Percentiles rank a stretch among this genome's conserved stretches.
Evolutionary conservation across 495 filamentous ascomycete species (phyloP).

Genomic region (Xylaria castorea): DNA sequence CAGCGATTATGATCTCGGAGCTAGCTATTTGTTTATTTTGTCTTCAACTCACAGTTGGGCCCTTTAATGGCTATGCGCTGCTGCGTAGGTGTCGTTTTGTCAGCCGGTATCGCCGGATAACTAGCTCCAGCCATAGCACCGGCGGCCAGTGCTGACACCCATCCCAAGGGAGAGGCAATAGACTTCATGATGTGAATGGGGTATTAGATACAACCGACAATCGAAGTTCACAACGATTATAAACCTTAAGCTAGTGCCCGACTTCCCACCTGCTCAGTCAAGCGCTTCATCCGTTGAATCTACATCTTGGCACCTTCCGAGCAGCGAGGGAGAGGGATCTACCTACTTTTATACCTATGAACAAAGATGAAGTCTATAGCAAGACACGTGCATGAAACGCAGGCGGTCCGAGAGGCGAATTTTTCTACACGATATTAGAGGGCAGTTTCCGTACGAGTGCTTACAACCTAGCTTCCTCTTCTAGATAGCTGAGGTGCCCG

Average conservation of each 20-base stretch:
- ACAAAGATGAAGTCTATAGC: not conserved
- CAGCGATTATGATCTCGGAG: not conserved
- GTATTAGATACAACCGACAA: not conserved
- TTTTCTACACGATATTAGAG: not conserved
- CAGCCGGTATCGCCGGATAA: constrained; percentile 59
- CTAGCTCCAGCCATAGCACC: constrained; percentile 50
- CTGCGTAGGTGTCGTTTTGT: constrained; percentile 63
- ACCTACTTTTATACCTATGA: constrained; percentile 13
- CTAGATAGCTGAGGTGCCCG: not conserved
- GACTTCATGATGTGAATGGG: constrained; percentile 16
- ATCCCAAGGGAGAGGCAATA: constrained; percentile 32
- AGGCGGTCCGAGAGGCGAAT: not conserved
- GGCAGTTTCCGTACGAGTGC: not conserved
- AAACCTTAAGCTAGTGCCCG: not conserved
- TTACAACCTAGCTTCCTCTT: not conserved
- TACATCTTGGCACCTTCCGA: not conserved
- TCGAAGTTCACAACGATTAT: not conserved
- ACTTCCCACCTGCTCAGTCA: not conserved
- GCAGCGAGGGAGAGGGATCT: not conserved
- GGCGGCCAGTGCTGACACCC: constrained; percentile 52
- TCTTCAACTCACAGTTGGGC: constrained; percentile 54
- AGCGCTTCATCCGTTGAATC: not conserved
- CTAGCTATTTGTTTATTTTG: not conserved
- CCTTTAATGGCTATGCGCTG: constrained; percentile 65
- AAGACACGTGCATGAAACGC: constrained; percentile 3